These are phyloP conservation scores for Chaetomium fimeti DNA, from an alignment of 495 filamentous ascomycete genomes.

Conservation along the genomic window DNA sequence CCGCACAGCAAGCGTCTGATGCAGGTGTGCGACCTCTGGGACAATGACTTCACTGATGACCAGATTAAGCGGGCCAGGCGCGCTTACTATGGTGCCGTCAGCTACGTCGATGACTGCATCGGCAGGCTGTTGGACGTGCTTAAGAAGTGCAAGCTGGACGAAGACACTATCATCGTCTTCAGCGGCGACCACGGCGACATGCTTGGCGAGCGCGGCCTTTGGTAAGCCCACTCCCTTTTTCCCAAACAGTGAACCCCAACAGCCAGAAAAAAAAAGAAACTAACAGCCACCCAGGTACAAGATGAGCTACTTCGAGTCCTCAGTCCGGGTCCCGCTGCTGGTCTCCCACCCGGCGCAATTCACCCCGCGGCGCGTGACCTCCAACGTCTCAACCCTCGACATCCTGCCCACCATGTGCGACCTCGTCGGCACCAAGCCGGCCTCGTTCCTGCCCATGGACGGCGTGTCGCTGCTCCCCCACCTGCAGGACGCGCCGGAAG, in stretches of 20 bases:
- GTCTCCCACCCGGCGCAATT: conserved; percentile 69
- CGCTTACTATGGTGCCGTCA: conserved; percentile 85
- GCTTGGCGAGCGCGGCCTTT: conserved; percentile 83
- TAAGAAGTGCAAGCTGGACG: conserved; percentile 68
- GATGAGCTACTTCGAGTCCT: conserved; percentile 87
- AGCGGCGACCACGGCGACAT: conserved; percentile 90
- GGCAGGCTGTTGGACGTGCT: conserved; percentile 72
- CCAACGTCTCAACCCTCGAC: conserved; percentile 84
- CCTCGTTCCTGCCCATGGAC: conserved; percentile 68
- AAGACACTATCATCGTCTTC: conserved; percentile 84
- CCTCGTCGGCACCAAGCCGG: conserved; percentile 64
- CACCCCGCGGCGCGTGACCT: conserved; percentile 61
- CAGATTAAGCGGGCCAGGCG: conserved; percentile 75
- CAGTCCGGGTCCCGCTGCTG: conserved; percentile 77
- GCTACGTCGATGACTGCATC: conserved; percentile 84
- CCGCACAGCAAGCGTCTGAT: conserved; percentile 76
- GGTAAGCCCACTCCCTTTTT: conserved; percentile 42
- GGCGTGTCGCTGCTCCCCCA: conserved; percentile 71
- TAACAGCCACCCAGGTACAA: conserved; percentile 62
- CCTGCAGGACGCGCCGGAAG: conserved; percentile 57
- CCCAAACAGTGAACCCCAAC: background rate
- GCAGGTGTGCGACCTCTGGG: conserved; percentile 77
- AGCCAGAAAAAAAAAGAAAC: background rate
- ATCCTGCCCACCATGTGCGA: conserved; percentile 81
- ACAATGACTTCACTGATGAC: conserved; percentile 72